These are phyloP conservation scores for Ophiocordyceps robertsii DNA, from an alignment of 2,329 filamentous ascomycete species.

Conservation along the genomic window DNA sequence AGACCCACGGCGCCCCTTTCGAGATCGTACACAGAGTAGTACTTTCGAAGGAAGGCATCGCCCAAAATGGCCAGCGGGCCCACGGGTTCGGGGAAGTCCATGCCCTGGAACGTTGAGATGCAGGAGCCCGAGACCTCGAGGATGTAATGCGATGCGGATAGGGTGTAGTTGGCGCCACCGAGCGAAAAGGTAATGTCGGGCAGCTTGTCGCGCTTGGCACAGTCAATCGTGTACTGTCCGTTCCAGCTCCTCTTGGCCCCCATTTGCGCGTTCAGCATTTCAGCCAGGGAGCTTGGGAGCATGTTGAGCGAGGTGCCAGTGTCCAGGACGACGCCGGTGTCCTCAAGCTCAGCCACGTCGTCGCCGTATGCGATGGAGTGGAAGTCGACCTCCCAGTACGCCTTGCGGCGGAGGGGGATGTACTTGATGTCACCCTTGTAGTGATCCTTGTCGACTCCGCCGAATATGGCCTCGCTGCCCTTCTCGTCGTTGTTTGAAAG, in stretches of 20 bases:
- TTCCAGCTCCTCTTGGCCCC: constrained; percentile 97
- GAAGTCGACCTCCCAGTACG: constrained; percentile 98
- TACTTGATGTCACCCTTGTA: constrained; percentile 77
- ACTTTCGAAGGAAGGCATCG: constrained; percentile 71
- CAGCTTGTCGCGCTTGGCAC: constrained; percentile 65
- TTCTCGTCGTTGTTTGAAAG: constrained; percentile 55
- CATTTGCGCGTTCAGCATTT: constrained; percentile 95
- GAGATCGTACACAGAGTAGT: constrained; percentile 94
- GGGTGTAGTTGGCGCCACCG: constrained; percentile 84
- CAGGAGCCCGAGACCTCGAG: constrained; percentile 90
- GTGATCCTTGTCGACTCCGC: constrained; percentile 73
- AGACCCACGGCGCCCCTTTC: constrained; percentile 81
- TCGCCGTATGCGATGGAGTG: constrained; percentile 83
- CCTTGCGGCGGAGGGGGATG: constrained; percentile 93
- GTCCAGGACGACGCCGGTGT: constrained; percentile 94
- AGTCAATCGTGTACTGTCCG: constrained; percentile 93
- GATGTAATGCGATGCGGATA: constrained; percentile 82
- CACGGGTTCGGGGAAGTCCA: constrained; percentile 78
- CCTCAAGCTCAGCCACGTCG: constrained; percentile 74
- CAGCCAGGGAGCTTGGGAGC: constrained; percentile 78
- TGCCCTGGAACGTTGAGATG: constrained; percentile 95
- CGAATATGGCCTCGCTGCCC: constrained; percentile 79
- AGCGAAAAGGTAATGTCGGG: constrained; percentile 89
- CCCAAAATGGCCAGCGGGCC: constrained; percentile 92
- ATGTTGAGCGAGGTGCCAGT: constrained; percentile 97